Conservation (phyloP, 495 filamentous ascomycete genomes). For the Aspergillus nanangensis region DNA sequence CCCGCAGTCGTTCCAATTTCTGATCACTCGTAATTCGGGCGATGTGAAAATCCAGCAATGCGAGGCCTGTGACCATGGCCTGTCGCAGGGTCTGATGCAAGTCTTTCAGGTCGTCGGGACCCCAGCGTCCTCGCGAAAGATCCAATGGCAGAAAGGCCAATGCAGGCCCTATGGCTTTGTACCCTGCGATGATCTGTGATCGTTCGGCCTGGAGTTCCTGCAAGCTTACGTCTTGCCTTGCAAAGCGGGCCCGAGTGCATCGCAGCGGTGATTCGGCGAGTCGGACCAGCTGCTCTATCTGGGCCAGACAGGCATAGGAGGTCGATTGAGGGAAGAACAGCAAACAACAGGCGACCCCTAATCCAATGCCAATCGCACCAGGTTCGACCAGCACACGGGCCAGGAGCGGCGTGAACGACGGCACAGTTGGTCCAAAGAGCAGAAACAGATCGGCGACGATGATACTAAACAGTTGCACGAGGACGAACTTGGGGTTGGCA, state of each 20-base stretch:
- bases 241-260: slow-evolving; percentile 4
- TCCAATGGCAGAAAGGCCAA: slow-evolving; percentile 18
- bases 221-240: slow-evolving; percentile 1
- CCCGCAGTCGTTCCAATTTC: too few species aligned
- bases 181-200: slow-evolving; percentile 5
- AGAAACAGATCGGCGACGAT: slow-evolving; percentile 19
- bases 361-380: slow-evolving; percentile 13
- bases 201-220: slow-evolving; percentile 1
- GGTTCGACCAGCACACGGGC: slow-evolving; percentile 11
- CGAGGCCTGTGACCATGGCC: slow-evolving; percentile 4
- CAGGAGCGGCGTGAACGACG: slow-evolving; percentile 11
- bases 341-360: slow-evolving; percentile 10
- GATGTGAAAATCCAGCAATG: slow-evolving; percentile 15
- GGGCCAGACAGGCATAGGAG: slow-evolving; percentile 6
- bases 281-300: slow-evolving; percentile 9
- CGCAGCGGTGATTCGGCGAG: slow-evolving; percentile 2
- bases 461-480: slow-evolving; percentile 15
- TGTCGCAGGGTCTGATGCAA: slow-evolving; percentile 9
- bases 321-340: slow-evolving; percentile 19
- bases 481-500: slow-evolving; percentile 13
- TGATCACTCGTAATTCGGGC: slow-evolving; percentile 1
- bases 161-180: slow-evolving; percentile 10
- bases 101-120: slow-evolving; percentile 9
- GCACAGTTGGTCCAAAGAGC: slow-evolving; percentile 9
- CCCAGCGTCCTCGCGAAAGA: slow-evolving; percentile 15